Base-by-base conservation (phyloP, 2,329 filamentous ascomycete species). In the Diaporthe vexans region DNA sequence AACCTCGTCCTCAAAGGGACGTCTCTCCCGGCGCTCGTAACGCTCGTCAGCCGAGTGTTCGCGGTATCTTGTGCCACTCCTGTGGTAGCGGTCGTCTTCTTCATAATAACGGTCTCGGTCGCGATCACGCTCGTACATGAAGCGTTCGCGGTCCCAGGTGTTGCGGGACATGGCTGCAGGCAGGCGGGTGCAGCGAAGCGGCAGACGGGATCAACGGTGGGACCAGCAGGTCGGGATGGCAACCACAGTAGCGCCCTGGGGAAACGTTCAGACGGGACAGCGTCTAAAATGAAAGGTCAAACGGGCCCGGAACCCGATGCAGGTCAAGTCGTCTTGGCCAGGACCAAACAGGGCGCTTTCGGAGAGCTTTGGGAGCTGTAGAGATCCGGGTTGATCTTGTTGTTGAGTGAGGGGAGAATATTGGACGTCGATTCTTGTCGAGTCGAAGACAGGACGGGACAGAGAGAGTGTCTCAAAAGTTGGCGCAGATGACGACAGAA, bases 91-190 rank as follows among this genome's bases (percentile, higher is more conserved):
- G 74, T 92, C 89, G 71, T 86, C 85, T 74, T 90, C 88, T 74
- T 89, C 87, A 74, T 85, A 86, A 67, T 88, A 90, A 70, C 90
- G 86, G 74, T 85, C 83, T 65, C 85, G 83, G 67, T 86, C 85
- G 57, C 86, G 85, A 73, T 88, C 86, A 33, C 81, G 80, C 79
- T 87, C 86, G 71, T 80, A 79, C 48, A 80, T 77, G 78, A 88
- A 87, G 76, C 89, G 89, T 76, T 90, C 89, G 61, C 85, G 85
- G 78, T 92, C 89, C 89, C 88, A 91, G 78, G 72, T 75, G 68
- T 75, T 75, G 74, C 74, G 74, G 51, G 74, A 74, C 74, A 72
- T 70, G 43, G 72, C 59, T 56, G 67, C 54, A 40, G 43, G 37
- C 48, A 48, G n/a, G 46, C 48, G 59, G 52, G 35, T 43, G 57